These are phyloP conservation scores for Castanea crenata DNA, from an alignment of 306 rosid genomes.

Conservation along the genomic window DNA sequence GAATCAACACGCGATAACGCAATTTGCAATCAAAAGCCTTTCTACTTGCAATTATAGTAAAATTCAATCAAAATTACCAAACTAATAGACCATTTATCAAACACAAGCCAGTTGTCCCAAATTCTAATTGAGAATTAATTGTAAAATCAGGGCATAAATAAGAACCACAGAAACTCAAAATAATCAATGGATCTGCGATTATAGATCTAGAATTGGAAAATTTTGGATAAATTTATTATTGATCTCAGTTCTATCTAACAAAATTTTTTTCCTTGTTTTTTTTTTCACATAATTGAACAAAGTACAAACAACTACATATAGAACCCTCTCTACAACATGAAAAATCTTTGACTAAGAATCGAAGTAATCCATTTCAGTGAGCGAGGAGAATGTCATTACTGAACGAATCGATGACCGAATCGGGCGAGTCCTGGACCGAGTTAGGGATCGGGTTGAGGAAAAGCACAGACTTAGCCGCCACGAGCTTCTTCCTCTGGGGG, in stretches of 20 bases:
- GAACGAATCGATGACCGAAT: slow-evolving; percentile 52
- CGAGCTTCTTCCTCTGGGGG: slow-evolving; percentile 72
- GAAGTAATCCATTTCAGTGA: slow-evolving; percentile 31
- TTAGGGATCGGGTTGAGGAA: slow-evolving; percentile 28
- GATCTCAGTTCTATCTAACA: slow-evolving; percentile 25
- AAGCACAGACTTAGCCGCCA: slow-evolving; percentile 58
- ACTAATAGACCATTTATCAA: too few species aligned
- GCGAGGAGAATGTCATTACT: slow-evolving; percentile 51
- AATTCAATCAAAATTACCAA: too few species aligned
- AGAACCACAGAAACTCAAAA: neutral
- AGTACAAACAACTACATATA: slow-evolving; percentile 27
- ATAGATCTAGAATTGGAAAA: neutral
- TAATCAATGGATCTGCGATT: neutral
- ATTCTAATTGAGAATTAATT: neutral
- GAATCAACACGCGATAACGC: too few species aligned
- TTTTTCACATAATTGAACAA: neutral
- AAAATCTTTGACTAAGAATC: neutral
- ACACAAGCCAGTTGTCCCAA: too few species aligned
- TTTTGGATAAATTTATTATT: neutral
- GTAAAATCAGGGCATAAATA: neutral
- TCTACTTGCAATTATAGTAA: too few species aligned
- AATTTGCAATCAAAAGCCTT: too few species aligned
- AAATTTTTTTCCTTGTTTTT: neutral
- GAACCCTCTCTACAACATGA: slow-evolving; percentile 34
- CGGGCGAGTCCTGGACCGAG: slow-evolving; percentile 43